Conservation (phyloP, 1,139 yeast species). For the Debaryomyces psychrophilus region DNA sequence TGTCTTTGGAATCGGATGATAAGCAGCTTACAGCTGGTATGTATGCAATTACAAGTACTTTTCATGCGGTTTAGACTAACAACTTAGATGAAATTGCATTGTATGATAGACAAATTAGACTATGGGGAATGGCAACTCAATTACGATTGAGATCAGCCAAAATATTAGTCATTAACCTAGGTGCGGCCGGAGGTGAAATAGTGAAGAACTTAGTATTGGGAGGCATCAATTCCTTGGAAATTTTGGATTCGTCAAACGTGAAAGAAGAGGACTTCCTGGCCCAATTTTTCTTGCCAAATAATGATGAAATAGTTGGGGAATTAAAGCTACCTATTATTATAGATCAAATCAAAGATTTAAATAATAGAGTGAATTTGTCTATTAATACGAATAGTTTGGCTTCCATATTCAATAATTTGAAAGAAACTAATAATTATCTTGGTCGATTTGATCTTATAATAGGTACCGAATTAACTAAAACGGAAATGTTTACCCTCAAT, state of each 20-base stretch:
- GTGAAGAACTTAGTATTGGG: conserved; percentile 86
- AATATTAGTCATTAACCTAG: conserved; percentile 66
- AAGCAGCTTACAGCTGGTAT: conserved; percentile 18
- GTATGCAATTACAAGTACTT: conserved; percentile 4
- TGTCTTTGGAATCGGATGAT: conserved; percentile 10
- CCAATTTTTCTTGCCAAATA: conserved; percentile 75
- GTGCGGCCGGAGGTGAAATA: conserved; percentile 77
- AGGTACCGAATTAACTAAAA: conserved; percentile 64
- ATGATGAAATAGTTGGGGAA: conserved; percentile 50
- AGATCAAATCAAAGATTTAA: conserved; percentile 65
- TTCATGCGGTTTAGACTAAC: conserved; percentile 8
- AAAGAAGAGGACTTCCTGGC: conserved; percentile 68
- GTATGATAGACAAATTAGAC: conserved; percentile 91
- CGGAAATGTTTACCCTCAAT: conserved; percentile 51
- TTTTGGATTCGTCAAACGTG: conserved; percentile 63
- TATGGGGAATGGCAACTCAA: conserved; percentile 98
- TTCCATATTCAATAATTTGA: conserved; percentile 22
- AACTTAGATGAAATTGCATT: conserved; percentile 77
- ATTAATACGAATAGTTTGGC: conserved; percentile 41
- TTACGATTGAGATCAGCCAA: conserved; percentile 73
- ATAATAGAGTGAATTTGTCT: conserved; percentile 68
- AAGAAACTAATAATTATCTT: conserved; percentile 43
- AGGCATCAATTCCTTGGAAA: conserved; percentile 78
- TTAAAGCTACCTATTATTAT: conserved; percentile 58
- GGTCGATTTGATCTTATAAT: conserved; percentile 70